phyloP scores from a whole-genome alignment of 306 rosid species.

The Luffa aegyptiaca region DNA sequence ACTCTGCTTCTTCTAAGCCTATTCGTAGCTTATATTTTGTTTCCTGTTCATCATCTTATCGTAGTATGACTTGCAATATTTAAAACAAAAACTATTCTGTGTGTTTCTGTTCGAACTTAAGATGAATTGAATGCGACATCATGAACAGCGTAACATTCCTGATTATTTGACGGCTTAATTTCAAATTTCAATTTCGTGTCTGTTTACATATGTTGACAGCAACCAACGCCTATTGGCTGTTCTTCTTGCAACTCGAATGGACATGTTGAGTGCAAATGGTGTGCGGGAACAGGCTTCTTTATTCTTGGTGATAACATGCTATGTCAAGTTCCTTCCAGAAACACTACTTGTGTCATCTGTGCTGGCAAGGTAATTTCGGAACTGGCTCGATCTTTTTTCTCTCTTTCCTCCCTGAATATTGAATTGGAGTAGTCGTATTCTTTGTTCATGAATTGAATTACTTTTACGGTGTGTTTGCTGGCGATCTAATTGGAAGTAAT shows the following conservation, averaged over 20 bases:
- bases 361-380: conserved; percentile 49
- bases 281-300: conserved; percentile 85
- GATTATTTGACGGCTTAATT: conserved; percentile 2
- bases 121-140: not conserved
- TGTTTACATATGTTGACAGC: conserved; percentile 35
- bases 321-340: conserved; percentile 92
- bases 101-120: not conserved
- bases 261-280: conserved; percentile 83
- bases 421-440: not conserved
- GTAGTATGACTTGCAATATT: not conserved
- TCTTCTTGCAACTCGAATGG: conserved; percentile 79
- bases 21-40: not conserved
- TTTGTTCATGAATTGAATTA: not conserved
- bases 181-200: conserved; percentile 16
- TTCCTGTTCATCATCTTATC: not conserved
- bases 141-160: not conserved
- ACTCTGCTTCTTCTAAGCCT: not conserved
- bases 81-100: not conserved
- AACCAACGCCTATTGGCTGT: conserved; percentile 83
- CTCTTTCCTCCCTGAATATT: not conserved
- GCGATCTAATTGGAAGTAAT: not conserved
- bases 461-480: not conserved
- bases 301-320: conserved; percentile 92
- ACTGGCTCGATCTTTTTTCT: not conserved
- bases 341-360: conserved; percentile 69